These are phyloP conservation scores for Abrus precatorius DNA, from an alignment of 306 rosid species.

Conservation along the genomic window DNA sequence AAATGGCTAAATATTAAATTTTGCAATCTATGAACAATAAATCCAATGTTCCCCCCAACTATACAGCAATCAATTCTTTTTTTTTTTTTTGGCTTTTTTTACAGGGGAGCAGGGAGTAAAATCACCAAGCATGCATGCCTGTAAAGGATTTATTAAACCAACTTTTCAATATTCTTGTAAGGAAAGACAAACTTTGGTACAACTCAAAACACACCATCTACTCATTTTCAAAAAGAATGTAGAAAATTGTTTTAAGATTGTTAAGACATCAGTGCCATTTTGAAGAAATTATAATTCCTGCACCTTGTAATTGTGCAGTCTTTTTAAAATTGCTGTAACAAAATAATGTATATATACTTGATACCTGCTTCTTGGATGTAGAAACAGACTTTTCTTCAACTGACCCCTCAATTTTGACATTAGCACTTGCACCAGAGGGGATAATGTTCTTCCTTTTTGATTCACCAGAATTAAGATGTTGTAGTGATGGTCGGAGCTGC, in stretches of 20 bases:
- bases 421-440: slow-evolving; percentile 56
- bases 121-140: slow-evolving; percentile 16
- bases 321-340: slow-evolving; percentile 33
- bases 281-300: slow-evolving; percentile 16
- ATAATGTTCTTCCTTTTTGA: slow-evolving; percentile 58
- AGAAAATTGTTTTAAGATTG: slow-evolving; percentile 3
- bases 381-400: slow-evolving; percentile 57
- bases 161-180: slow-evolving; percentile 26
- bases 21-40: slow-evolving; percentile 33
- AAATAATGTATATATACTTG: background rate
- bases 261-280: slow-evolving; percentile 10
- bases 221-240: background rate
- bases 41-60: slow-evolving; percentile 4
- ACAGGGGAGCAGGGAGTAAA: background rate
- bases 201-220: slow-evolving; percentile 5
- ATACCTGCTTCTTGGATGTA: slow-evolving; percentile 78
- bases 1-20: background rate
- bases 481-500: slow-evolving; percentile 86
- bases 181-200: slow-evolving; percentile 28
- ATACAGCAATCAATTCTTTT: background rate
- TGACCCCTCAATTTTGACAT: slow-evolving; percentile 63
- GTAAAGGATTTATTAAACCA: slow-evolving; percentile 15
- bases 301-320: slow-evolving; percentile 21
- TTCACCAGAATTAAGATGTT: slow-evolving; percentile 67
- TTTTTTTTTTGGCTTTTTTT: background rate